Percentiles rank a stretch among this genome's conserved stretches.
Evolutionary conservation across 1,139 yeast species (phyloP).

Genomic region (Sugiyamaella sp.): DNA sequence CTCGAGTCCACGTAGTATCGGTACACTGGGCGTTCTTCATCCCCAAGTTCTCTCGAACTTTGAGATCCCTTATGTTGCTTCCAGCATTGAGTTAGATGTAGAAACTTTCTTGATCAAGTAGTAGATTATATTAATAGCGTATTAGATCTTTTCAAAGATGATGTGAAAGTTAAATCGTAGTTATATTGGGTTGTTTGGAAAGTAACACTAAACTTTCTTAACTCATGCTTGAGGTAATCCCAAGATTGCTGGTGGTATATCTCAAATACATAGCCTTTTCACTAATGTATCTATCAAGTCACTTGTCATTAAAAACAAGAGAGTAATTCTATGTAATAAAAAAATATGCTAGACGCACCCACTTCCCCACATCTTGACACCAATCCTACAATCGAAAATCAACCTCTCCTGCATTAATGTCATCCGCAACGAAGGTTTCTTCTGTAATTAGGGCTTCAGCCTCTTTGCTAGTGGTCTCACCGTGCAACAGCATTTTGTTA

Average conservation of each 20-base stretch:
- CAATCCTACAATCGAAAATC: too few relatives aligned
- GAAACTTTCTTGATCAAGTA: slow-evolving; percentile 45
- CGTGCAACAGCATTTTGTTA: slow-evolving; percentile 35
- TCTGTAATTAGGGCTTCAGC: slow-evolving; percentile 31
- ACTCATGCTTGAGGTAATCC: too few relatives aligned
- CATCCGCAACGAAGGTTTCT: slow-evolving; percentile 6
- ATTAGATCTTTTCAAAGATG: neutral
- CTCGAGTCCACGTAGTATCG: slow-evolving; percentile 51
- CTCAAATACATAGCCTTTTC: too few relatives aligned
- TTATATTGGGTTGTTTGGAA: too few relatives aligned
- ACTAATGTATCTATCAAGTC: too few relatives aligned
- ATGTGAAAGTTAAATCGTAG: too few relatives aligned
- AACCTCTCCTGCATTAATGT: neutral
- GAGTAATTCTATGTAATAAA: too few relatives aligned
- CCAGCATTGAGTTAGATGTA: slow-evolving; percentile 86
- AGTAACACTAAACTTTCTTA: too few relatives aligned
- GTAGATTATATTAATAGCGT: slow-evolving; percentile 5
- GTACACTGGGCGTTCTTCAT: slow-evolving; percentile 90
- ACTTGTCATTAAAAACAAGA: too few relatives aligned
- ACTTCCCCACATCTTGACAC: too few relatives aligned
- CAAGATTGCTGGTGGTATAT: too few relatives aligned
- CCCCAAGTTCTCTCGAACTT: slow-evolving; percentile 88
- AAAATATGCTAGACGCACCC: too few relatives aligned
- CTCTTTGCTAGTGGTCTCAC: slow-evolving; percentile 39
- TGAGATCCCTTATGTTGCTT: slow-evolving; percentile 87